A percentile compares a stretch with the other conserved stretches of the same genome.
Conservation (phyloP, 1,139 yeast genomes). For the Pichia sp. region DNA sequence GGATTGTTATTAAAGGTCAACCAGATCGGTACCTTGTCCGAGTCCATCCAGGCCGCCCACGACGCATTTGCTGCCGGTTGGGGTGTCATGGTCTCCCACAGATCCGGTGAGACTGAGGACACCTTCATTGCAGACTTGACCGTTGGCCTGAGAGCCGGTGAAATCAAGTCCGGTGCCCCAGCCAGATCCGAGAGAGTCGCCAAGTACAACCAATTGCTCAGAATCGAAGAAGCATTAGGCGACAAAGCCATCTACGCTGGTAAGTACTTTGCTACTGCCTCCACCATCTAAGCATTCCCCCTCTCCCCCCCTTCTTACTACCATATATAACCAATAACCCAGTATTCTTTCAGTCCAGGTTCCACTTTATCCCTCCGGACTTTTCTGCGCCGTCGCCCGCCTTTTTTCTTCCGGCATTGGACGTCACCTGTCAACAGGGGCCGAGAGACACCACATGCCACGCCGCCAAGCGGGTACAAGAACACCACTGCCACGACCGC, state of each 20-base stretch:
- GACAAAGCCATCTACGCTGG: constrained; percentile 95
- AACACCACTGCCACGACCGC: too few species aligned
- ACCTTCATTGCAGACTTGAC: constrained; percentile 94
- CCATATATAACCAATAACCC: too few species aligned
- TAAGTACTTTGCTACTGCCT: constrained; percentile 63
- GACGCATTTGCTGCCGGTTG: constrained; percentile 88
- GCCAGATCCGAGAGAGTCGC: constrained; percentile 99
- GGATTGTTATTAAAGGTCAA: constrained; percentile 92
- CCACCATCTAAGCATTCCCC: constrained; percentile 5
- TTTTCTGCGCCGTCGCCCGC: too few species aligned
- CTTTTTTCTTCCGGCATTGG: too few species aligned
- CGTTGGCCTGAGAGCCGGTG: constrained; percentile 96
- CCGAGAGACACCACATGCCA: too few species aligned
- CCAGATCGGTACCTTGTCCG: constrained; percentile 89
- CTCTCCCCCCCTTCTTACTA: not conserved
- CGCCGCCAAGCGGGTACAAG: too few species aligned
- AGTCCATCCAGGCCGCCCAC: constrained; percentile 89
- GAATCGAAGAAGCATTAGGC: constrained; percentile 97
- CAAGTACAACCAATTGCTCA: constrained; percentile 91
- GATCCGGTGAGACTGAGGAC: constrained; percentile 99
- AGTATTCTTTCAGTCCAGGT: too few species aligned
- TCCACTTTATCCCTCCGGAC: too few species aligned
- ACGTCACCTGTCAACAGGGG: too few species aligned
- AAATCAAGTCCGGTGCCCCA: constrained; percentile 99
- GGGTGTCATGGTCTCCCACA: constrained; percentile 98